Conservation (phyloP, 306 rosid species). For the Quercus suber region DNA sequence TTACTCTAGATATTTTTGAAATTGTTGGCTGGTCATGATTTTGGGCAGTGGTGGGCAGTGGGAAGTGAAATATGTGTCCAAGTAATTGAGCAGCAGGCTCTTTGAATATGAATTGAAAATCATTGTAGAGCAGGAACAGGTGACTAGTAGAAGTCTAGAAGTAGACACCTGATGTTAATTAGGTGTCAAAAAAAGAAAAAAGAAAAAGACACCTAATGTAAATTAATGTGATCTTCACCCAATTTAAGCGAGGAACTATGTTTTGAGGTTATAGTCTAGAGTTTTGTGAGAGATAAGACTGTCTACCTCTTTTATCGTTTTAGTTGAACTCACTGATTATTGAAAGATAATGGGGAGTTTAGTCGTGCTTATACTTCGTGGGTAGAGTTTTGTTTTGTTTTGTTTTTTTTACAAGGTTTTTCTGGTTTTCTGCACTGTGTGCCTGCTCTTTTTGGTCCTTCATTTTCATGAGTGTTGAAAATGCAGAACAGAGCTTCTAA, state of each 20-base stretch:
- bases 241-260: not conserved
- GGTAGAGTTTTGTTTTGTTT: not conserved
- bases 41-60: not conserved
- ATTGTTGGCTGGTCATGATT: not conserved
- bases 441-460: not conserved
- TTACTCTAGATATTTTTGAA: not conserved
- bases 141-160: not conserved
- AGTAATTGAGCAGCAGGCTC: constrained; percentile 1
- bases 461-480: not conserved
- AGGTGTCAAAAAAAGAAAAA: no score
- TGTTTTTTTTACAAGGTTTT: not conserved
- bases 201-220: not conserved
- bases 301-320: no score
- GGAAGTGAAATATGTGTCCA: not conserved
- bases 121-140: not conserved
- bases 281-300: not conserved
- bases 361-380: not conserved
- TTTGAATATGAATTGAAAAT: not conserved
- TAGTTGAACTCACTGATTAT: no score
- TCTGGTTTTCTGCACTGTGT: not conserved
- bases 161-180: not conserved
- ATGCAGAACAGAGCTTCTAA: not conserved
- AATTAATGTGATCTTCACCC: not conserved
- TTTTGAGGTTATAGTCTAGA: not conserved
- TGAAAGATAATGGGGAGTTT: not conserved